Percentiles rank a stretch among this genome's conserved stretches.
Conservation (phyloP, 768 basidiomycete genomes). For the Panus rudis region DNA sequence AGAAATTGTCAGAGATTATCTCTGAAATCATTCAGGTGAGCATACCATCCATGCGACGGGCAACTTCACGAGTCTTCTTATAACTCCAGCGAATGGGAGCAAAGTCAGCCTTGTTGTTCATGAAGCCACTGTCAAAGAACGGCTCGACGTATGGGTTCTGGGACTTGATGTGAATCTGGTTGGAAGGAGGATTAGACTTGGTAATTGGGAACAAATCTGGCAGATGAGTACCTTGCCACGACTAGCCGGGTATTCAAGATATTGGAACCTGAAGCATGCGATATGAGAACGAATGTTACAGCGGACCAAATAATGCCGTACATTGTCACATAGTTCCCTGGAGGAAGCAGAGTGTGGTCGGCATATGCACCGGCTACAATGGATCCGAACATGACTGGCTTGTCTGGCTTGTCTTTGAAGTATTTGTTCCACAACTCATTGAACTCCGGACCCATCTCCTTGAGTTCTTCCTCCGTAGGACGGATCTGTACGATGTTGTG, state of each 20-base stretch:
- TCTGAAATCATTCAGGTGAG: not conserved
- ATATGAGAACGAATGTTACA: not conserved
- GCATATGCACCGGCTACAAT: slow-evolving; percentile 67
- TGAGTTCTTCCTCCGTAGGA: slow-evolving; percentile 60
- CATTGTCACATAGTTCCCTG: slow-evolving; percentile 68
- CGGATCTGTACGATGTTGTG: slow-evolving; percentile 41
- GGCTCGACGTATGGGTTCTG: slow-evolving; percentile 57
- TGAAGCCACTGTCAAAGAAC: slow-evolving; percentile 67
- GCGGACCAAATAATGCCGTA: slow-evolving; percentile 15
- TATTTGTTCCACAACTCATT: slow-evolving; percentile 60
- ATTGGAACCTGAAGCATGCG: slow-evolving; percentile 46
- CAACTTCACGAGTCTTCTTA: slow-evolving; percentile 69
- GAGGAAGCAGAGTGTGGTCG: slow-evolving; percentile 63
- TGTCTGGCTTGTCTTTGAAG: slow-evolving; percentile 77
- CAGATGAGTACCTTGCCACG: slow-evolving; percentile 54
- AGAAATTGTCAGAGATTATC: not conserved
- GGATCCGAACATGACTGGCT: slow-evolving; percentile 71
- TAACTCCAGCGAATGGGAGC: slow-evolving; percentile 73
- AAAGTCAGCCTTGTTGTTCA: slow-evolving; percentile 74
- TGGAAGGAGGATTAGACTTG: not conserved
- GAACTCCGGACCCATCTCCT: slow-evolving; percentile 76
- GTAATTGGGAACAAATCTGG: not conserved
- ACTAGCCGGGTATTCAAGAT: slow-evolving; percentile 68
- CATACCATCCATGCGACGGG: slow-evolving; percentile 63
- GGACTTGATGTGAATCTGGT: slow-evolving; percentile 55